phyloP scores from a whole-genome alignment of 164 flowering plant genomes.

The Houttuynia cordata region DNA sequence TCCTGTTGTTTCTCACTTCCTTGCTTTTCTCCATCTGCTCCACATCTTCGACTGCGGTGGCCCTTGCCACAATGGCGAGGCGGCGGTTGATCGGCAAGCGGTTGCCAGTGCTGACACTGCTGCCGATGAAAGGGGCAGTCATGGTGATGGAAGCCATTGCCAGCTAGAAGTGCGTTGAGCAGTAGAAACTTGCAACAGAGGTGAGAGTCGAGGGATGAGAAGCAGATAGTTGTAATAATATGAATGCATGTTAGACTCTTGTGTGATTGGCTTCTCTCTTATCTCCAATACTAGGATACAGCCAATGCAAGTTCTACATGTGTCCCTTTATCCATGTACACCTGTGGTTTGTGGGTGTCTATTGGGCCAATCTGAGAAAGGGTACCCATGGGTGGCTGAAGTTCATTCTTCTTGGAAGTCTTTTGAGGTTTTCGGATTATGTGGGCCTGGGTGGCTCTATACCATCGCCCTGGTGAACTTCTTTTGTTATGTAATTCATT shows the following conservation, averaged over 20 bases:
- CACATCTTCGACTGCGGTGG: constrained; percentile 17
- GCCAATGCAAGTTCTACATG: constrained; percentile 32
- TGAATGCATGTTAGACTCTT: constrained; percentile 7
- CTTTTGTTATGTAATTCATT: too few species aligned
- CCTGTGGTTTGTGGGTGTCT: too few species aligned
- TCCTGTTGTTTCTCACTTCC: constrained; percentile 35
- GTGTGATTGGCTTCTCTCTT: constrained; percentile 23
- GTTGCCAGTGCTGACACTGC: constrained; percentile 9
- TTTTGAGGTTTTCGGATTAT: too few species aligned
- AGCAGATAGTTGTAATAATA: background rate
- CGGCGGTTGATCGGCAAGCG: constrained; percentile 18
- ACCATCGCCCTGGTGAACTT: too few species aligned
- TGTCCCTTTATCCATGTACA: constrained; percentile 23
- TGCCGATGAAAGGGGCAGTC: constrained; percentile 45
- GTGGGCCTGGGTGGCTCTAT: too few species aligned
- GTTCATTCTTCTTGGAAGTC: too few species aligned
- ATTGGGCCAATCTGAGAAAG: too few species aligned
- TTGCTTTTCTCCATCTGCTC: constrained; percentile 10
- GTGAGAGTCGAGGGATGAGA: background rate
- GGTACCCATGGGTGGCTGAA: too few species aligned
- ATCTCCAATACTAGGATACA: background rate
- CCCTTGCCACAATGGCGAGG: constrained; percentile 29
- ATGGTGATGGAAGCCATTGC: constrained; percentile 64
- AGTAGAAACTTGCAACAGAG: background rate
- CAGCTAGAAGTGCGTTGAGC: background rate